Base-by-base conservation (phyloP, 352 stramenopile genomes). In the Globisporangium orthogonon region DNA sequence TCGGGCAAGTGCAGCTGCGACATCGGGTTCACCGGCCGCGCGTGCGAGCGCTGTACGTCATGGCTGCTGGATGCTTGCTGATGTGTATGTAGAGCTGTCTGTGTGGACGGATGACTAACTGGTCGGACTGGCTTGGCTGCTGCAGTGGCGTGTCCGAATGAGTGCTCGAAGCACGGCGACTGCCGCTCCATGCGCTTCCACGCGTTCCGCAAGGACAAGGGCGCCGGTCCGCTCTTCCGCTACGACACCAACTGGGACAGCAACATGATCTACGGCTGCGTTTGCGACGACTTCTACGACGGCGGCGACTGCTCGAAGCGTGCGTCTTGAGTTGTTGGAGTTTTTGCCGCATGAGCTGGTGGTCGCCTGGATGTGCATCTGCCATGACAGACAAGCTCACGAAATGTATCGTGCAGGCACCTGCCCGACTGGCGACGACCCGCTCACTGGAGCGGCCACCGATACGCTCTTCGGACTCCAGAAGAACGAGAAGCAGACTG, bases 251-350 rank as follows among this genome's bases (percentile, higher is more conserved):
- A 74, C 50, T 97, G 90, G 90, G 90, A 97, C 70, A 80, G 73
- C 33, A 76, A 94, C 41, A 94, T 89, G 71, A 79, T 96, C 18
- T 87, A 92, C 56, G 90, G 90, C 54, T 97, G 90, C 65, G 68
- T 94, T 33, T 97, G 90, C 69, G 72, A 96, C 61, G 63, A 78
- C 30, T 85, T 79, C 40, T 97, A 80, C 55, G 73, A 71, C 17
- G 84, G 89, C 41, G 91, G 89, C 23, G 87, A 97, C 66, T 98
- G 91, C 65, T 91, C 78, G 46, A 67, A 82, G 47, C 76, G 83
- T 87, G 63, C 49, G 73, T 61, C 13, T 23, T 35, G 39, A 7
- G 15, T 56, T 30, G 10, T 1, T 49, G 15, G 2, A 23, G 14
- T 5, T 49, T 18, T 30, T 29, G 28, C 3, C 44, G 2, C 2